Evolutionary conservation across 371 early-diverging fungal genomes (phyloP).

Genomic region (Massospora cicadina): DNA sequence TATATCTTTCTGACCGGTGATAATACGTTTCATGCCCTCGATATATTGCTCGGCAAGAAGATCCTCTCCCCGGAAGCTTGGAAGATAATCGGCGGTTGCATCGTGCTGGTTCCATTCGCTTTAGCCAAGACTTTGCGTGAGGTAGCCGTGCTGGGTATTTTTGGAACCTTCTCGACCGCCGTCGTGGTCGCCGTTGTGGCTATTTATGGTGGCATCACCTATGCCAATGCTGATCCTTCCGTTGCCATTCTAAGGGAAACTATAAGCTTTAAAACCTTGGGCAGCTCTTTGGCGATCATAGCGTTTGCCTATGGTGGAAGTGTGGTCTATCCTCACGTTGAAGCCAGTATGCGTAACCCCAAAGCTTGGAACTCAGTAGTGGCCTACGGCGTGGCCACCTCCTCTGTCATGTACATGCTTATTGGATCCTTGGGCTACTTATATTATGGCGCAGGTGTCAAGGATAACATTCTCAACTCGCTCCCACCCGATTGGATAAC

Average conservation of each 20-base stretch:
- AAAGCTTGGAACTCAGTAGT: conserved; percentile 50
- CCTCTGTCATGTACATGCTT: conserved; percentile 51
- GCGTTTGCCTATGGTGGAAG: conserved; percentile 68
- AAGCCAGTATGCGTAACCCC: conserved; percentile 64
- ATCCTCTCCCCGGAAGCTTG: conserved; percentile 33
- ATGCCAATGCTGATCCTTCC: background rate
- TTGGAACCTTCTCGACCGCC: conserved; percentile 1
- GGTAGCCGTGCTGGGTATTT: conserved; percentile 24
- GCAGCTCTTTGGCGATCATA: conserved; percentile 34
- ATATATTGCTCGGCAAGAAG: conserved; percentile 11
- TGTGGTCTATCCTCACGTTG: conserved; percentile 40
- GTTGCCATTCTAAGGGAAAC: background rate
- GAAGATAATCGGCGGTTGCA: conserved; percentile 28
- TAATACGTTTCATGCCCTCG: conserved; percentile 34
- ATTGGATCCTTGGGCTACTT: conserved; percentile 60
- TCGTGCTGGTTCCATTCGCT: conserved; percentile 51
- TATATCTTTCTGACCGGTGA: conserved; percentile 55
- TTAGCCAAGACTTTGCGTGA: conserved; percentile 51
- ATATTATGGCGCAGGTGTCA: conserved; percentile 48
- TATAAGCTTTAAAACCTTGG: conserved; percentile 32
- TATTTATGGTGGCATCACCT: conserved; percentile 4
- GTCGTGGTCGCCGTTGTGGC: conserved; percentile 1
- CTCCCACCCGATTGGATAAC: conserved; percentile 46
- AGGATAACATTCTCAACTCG: conserved; percentile 50
- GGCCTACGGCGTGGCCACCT: conserved; percentile 38